These are phyloP conservation scores for Castanea crenata DNA, from an alignment of 306 rosid genomes.

Conservation along the genomic window DNA sequence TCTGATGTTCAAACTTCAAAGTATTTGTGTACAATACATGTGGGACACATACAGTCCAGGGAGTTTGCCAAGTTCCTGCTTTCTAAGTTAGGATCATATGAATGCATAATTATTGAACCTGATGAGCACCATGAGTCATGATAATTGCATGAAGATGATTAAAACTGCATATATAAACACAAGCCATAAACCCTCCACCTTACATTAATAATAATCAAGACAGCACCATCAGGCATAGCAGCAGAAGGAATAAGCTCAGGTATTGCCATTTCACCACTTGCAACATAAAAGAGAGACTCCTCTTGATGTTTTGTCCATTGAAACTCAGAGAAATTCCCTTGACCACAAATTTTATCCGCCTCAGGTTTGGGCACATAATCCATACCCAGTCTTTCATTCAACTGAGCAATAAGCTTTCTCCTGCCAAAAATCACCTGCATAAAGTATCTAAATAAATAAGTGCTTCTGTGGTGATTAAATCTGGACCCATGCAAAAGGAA, in stretches of 20 bases:
- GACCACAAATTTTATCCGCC: background rate
- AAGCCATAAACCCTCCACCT: background rate
- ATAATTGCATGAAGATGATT: background rate
- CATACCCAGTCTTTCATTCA: constrained; percentile 26
- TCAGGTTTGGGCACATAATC: constrained; percentile 7
- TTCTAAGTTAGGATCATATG: background rate
- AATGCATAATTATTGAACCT: background rate
- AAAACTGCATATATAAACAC: background rate
- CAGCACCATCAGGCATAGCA: constrained; percentile 24
- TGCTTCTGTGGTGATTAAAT: background rate
- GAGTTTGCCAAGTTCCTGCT: too few species aligned
- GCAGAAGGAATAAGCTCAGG: constrained; percentile 36
- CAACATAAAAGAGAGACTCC: constrained; percentile 30
- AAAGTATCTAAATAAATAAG: background rate
- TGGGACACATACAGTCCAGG: too few species aligned
- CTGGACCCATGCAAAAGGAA: background rate
- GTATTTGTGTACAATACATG: too few species aligned
- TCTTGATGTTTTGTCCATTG: constrained; percentile 17
- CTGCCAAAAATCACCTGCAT: constrained; percentile 29
- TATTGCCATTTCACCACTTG: constrained; percentile 22
- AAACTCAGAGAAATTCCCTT: constrained; percentile 12
- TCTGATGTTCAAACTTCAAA: too few species aligned
- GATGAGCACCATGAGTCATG: background rate
- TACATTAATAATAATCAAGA: constrained; percentile 33
- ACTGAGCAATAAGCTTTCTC: constrained; percentile 42